Evolutionary conservation across 306 rosid species (phyloP).

Genomic region (Citrullus amarus): DNA sequence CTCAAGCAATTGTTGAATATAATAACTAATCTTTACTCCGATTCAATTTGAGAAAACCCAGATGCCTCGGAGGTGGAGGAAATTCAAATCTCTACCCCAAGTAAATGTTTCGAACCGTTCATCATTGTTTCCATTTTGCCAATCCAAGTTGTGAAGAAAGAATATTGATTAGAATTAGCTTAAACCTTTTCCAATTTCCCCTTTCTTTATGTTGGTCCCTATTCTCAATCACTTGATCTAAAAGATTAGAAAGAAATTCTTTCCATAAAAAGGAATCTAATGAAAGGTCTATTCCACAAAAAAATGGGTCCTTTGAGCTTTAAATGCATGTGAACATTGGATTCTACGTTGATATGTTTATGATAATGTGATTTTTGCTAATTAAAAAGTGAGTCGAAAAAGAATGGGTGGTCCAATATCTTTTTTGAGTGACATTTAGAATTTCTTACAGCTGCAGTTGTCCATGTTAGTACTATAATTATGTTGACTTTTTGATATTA

Average conservation of each 20-base stretch:
- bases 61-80: neutral
- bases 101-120: neutral
- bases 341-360: slow-evolving; percentile 1
- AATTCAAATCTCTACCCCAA: neutral
- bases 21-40: neutral
- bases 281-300: slow-evolving; percentile 1
- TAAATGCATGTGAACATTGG: slow-evolving; percentile 11
- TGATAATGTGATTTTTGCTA: neutral
- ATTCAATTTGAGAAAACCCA: too few species aligned
- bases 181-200: neutral
- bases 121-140: neutral
- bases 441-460: slow-evolving; percentile 1
- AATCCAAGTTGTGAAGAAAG: neutral
- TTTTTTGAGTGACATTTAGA: neutral
- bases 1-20: neutral
- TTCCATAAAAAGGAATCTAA: slow-evolving; percentile 8
- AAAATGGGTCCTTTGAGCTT: slow-evolving; percentile 1
- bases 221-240: neutral
- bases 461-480: slow-evolving; percentile 6
- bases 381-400: neutral
- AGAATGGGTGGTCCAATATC: neutral
- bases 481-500: neutral
- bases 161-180: neutral
- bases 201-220: neutral
- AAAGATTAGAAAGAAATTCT: neutral